phyloP scores from a whole-genome alignment of 1,139 yeast species.

The Suhomyces ambrosiae region DNA sequence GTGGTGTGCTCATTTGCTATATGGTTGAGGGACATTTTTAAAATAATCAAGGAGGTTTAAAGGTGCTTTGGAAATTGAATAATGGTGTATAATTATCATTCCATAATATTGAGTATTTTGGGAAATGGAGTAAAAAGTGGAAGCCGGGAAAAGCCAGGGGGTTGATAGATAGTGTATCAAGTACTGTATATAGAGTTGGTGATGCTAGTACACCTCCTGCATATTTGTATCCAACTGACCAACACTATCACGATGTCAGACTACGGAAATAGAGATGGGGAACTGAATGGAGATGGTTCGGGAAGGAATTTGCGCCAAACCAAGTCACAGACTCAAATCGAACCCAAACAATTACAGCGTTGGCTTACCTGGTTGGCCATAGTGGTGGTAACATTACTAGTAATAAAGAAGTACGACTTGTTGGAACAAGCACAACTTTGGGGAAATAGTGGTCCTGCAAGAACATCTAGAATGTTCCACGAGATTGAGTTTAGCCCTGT shows the following conservation, averaged over 20 bases:
- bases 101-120: no score
- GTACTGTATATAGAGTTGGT: no score
- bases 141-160: no score
- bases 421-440: slow-evolving; percentile 2
- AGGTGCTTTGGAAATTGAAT: no score
- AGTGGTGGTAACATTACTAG: slow-evolving; percentile 7
- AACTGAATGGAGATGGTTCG: background rate
- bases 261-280: background rate
- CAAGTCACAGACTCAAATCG: background rate
- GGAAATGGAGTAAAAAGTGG: no score
- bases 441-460: background rate
- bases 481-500: slow-evolving; percentile 22
- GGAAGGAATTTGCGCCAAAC: background rate
- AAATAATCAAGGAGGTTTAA: no score
- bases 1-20: no score
- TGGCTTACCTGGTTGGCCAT: slow-evolving; percentile 5
- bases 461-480: slow-evolving; percentile 16
- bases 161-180: no score
- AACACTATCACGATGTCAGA: background rate
- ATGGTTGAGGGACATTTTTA: no score
- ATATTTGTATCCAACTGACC: no score
- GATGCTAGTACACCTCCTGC: no score
- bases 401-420: slow-evolving; percentile 8
- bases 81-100: no score
- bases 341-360: background rate